phyloP scores from a whole-genome alignment of 2,329 filamentous ascomycete species.

The Catunica adiposa region DNA sequence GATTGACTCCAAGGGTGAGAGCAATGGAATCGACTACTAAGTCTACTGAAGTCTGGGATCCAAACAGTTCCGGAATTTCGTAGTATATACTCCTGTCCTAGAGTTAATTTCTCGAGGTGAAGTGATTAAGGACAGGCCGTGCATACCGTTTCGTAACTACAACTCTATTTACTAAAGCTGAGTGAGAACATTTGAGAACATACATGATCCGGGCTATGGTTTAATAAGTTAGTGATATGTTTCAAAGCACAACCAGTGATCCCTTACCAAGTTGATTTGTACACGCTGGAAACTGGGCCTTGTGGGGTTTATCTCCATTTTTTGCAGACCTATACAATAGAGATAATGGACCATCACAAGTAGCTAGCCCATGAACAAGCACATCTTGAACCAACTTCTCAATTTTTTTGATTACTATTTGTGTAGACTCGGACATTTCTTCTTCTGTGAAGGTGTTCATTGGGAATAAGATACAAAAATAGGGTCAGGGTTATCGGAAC shows the following conservation, averaged over 20 bases:
- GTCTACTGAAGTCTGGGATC: slow-evolving; percentile 51
- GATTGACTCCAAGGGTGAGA: slow-evolving; percentile 46
- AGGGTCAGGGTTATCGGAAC: too few species aligned
- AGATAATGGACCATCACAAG: not conserved
- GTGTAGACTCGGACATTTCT: not conserved
- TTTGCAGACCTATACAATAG: not conserved
- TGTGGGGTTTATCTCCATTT: not conserved
- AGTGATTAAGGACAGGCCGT: not conserved
- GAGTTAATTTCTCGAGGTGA: not conserved
- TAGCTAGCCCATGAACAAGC: not conserved
- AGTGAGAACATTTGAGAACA: slow-evolving; percentile 42
- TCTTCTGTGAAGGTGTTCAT: too few species aligned
- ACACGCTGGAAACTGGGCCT: not conserved
- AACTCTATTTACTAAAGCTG: slow-evolving; percentile 37
- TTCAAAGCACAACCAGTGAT: not conserved
- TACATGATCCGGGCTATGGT: slow-evolving; percentile 37
- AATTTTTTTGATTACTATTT: not conserved
- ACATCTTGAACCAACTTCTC: slow-evolving; percentile 5
- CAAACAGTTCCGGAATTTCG: slow-evolving; percentile 55
- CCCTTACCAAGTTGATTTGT: not conserved
- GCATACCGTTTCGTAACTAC: slow-evolving; percentile 45
- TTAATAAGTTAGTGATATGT: not conserved
- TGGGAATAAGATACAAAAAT: too few species aligned
- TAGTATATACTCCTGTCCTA: slow-evolving; percentile 61
- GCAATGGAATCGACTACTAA: slow-evolving; percentile 59